Evolutionary conservation across 2,329 filamentous ascomycete species (phyloP).

Genomic region (Fusarium verticillioides): DNA sequence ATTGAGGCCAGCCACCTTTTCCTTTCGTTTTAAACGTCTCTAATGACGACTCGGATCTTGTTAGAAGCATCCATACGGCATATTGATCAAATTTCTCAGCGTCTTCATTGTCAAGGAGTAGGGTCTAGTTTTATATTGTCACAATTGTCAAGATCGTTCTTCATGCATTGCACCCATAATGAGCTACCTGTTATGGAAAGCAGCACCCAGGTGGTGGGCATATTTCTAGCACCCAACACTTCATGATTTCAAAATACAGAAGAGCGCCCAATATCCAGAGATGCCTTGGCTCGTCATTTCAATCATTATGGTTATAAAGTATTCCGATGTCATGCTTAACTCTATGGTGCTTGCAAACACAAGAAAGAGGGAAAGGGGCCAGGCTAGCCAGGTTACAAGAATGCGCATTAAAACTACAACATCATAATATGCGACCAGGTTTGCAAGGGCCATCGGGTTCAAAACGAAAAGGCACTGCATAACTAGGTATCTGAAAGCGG

Average conservation of each 20-base stretch:
- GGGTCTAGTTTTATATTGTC: too few relatives aligned
- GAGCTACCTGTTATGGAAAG: too few relatives aligned
- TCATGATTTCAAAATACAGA: neutral
- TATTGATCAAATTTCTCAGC: neutral
- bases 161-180: neutral
- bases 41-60: neutral
- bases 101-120: neutral
- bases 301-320: neutral
- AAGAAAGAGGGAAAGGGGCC: neutral
- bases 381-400: neutral
- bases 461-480: neutral
- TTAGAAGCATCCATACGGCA: neutral
- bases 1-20: neutral
- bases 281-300: neutral
- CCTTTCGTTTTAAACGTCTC: neutral
- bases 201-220: neutral
- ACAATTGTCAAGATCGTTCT: neutral
- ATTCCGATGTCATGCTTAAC: neutral
- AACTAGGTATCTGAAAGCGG: conserved; percentile 8
- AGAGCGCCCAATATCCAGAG: neutral
- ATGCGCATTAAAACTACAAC: conserved; percentile 18
- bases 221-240: neutral
- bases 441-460: neutral
- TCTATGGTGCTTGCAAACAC: neutral
- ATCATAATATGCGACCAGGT: conserved; percentile 18